phyloP scores from a whole-genome alignment of 495 filamentous ascomycete genomes.

The Beverwykella pulmonaria region DNA sequence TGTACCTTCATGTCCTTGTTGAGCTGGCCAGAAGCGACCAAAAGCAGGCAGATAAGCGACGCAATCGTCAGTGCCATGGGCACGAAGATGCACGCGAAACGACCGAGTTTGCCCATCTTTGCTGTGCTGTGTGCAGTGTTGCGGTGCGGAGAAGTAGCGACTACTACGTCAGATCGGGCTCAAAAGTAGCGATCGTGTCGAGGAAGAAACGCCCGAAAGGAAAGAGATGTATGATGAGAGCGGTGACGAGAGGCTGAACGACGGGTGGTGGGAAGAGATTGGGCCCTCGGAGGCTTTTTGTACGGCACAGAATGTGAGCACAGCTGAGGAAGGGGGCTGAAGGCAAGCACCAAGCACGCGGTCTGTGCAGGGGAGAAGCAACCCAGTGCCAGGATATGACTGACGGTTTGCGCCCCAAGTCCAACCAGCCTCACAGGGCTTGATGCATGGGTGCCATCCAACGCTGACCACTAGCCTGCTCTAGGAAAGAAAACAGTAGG shows the following conservation, averaged over 20 bases:
- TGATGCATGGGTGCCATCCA: neutral
- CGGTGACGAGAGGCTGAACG: neutral
- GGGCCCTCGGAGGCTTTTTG: neutral
- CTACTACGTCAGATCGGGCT: too few relatives aligned
- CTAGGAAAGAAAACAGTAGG: neutral
- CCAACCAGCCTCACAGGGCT: constrained; percentile 1
- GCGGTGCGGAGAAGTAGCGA: neutral
- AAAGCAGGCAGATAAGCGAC: constrained; percentile 69
- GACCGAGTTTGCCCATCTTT: constrained; percentile 72
- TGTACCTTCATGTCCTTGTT: constrained; percentile 58
- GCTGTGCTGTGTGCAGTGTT: constrained; percentile 13
- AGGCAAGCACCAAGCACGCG: neutral
- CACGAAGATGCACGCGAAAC: constrained; percentile 77
- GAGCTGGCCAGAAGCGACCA: constrained; percentile 73
- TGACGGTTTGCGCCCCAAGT: neutral
- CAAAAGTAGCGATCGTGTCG: neutral
- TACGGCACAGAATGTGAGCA: neutral
- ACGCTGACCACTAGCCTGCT: neutral
- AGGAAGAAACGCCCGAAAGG: neutral
- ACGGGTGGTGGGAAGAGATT: neutral
- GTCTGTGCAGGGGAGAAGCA: neutral
- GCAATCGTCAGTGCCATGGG: constrained; percentile 76
- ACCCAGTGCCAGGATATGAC: too few relatives aligned
- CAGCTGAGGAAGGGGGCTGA: neutral
- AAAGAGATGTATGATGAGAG: neutral